Base-by-base conservation (phyloP, 78 protist genomes). In the Guillardia theta region DNA sequence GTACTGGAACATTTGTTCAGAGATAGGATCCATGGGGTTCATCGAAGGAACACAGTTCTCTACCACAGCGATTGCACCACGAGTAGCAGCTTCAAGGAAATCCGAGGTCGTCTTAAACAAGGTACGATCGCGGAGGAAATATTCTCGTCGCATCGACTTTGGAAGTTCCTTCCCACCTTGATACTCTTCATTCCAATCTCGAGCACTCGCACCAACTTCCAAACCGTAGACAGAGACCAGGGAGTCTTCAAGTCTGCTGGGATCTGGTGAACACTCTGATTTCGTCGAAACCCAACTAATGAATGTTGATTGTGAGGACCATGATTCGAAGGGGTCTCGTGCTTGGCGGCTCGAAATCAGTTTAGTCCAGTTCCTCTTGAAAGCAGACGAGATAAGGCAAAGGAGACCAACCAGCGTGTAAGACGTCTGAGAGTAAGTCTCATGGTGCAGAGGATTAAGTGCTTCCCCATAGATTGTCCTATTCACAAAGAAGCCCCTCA, bases 101-200 rank as follows among this genome's bases (percentile, higher is more conserved):
- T 80, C 90, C 37, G 58, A 80, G 53, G 46, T 27, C 58, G 45
- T 44, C 24, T 80, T 80, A 48, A 43, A 80, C 90, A 80, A 19
- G 44, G 90, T 80, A 36, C 90, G 90, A 12, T 80, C 90, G 33
- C 90, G 43, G 53, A 80, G n/a, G 1, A 80, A 1, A 24, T 48
- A 43, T 43, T 70, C 83, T 1, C 70, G 70, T 30, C 70, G 21
- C 39, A 30, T 50, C 10, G 30, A 50, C 83, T 70, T 36, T 43
- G 90, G 90, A 1, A 80, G 48, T 30, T 80, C 90, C 18, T 30
- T 19, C 2, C 44, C 39, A 15, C 90, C 45, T 48, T 80, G 90
- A 48, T 80, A 48, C 90, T 80, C 90, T 30, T 80, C 90, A 48
- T 80, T 80, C 90, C 90, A 80, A 44, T 80, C 90, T 44, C 90